Percentiles rank a stretch among this genome's conserved stretches.
These are phyloP conservation scores for Verticillium klebahnii DNA, from an alignment of 2,329 filamentous ascomycete species.

Conservation along the genomic window DNA sequence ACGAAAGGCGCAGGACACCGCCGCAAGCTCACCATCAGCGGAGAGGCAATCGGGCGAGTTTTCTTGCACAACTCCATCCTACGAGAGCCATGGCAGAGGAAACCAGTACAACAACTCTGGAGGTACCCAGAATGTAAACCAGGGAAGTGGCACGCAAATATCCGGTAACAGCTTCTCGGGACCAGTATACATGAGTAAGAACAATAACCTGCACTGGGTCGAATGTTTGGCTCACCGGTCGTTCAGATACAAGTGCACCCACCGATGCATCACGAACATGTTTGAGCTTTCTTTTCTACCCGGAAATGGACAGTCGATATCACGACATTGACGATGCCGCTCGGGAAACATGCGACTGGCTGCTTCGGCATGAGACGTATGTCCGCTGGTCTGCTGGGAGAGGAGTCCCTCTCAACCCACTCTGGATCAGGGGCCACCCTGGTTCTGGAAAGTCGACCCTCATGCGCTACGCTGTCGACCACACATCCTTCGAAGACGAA, in stretches of 20 bases:
- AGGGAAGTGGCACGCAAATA: too few species aligned
- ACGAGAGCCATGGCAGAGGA: too few species aligned
- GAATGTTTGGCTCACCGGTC: neutral
- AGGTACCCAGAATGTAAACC: too few species aligned
- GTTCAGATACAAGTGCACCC: neutral
- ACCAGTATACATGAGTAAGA: too few species aligned
- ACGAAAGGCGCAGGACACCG: too few species aligned
- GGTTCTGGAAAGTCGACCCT: constrained; percentile 41
- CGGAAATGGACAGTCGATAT: constrained; percentile 19
- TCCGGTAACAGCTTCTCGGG: too few species aligned
- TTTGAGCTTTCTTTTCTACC: constrained; percentile 24
- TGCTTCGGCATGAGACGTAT: constrained; percentile 19
- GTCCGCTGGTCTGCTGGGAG: constrained; percentile 14
- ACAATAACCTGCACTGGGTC: too few species aligned
- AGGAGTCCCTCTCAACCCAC: constrained; percentile 14
- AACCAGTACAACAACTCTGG: too few species aligned
- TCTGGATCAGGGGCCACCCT: constrained; percentile 44
- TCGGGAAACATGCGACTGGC: constrained; percentile 26
- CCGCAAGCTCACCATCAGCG: too few species aligned
- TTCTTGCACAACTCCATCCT: too few species aligned
- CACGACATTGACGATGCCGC: constrained; percentile 16
- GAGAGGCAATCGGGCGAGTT: too few species aligned
- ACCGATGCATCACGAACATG: constrained; percentile 17
- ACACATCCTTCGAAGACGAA: neutral
- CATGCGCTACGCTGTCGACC: constrained; percentile 32